Base-by-base conservation (phyloP, 345 rosid species). In the Gossypium bickii region DNA sequence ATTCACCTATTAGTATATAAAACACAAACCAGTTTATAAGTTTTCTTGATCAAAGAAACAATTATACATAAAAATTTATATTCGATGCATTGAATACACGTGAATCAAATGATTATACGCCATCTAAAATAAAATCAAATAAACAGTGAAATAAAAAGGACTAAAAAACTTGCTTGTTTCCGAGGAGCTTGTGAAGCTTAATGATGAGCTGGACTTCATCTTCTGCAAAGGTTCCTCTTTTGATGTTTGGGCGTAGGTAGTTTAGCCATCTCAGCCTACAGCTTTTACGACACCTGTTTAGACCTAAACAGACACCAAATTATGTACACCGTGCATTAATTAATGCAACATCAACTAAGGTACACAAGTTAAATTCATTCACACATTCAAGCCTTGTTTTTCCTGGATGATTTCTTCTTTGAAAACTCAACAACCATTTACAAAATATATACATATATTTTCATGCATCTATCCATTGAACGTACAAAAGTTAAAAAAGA, bases 161-260 rank as follows among this genome's bases (percentile, higher is more conserved):
- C 2, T 45, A 24, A 45, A 45, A 17, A 29, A 7, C 66, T 43
- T 67, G 77, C 85, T 86, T 76, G 80, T 83, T 86, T 5, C 89
- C 85, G 1, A 82, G 47, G 68, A 81, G 85, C 56, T 69, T 74
- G 78, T 83, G 84, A 29, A 81, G 84, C 80, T 71, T 76, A 77
- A 85, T 72, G 78, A 85, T 83, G 64, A 85, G 80, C 58, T 83
- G 86, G 12, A 76, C 81, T 78, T 86, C 89, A 12, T 83, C 84
- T n/a, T 68, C 57, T 4, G 82, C 25, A 79, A 86, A 81, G 10
- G 62, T 74, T 3, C 89, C 89, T 78, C 87, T 76, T 73, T 74
- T 82, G 78, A 83, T 81, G 77, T 82, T 77, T 8, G 89, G 89
- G 55, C 82, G 83, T 6, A 83, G 85, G 51, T 83, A 85, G 77